A percentile compares a stretch with the other conserved stretches of the same genome.
Conservation (phyloP, 139 green algal species). For the Asterochloris sp. region DNA sequence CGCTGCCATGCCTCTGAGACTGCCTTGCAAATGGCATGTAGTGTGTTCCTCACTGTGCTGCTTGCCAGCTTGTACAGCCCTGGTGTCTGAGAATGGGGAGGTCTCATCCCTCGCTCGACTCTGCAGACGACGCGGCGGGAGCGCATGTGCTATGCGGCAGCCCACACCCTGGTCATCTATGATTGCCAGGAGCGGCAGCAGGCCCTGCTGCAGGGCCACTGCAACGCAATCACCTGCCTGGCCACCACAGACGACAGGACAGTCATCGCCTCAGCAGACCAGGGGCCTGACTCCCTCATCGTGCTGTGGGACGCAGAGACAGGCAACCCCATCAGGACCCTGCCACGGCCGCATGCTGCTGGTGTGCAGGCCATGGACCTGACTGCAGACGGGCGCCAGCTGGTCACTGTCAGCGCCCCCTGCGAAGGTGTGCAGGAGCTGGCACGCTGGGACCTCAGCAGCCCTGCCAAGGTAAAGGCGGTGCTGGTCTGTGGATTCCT, state of each 20-base stretch:
- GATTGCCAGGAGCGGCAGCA: slow-evolving; percentile 42
- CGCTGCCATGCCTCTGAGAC: too few species aligned
- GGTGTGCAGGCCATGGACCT: slow-evolving; percentile 61
- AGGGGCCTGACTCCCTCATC: slow-evolving; percentile 55
- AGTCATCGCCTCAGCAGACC: slow-evolving; percentile 63
- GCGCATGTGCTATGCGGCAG: slow-evolving; percentile 52
- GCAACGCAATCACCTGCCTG: slow-evolving; percentile 61
- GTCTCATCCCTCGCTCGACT: too few species aligned
- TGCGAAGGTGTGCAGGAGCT: slow-evolving; percentile 42
- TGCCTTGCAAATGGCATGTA: too few species aligned
- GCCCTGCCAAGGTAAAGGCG: slow-evolving; percentile 11
- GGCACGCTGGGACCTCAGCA: slow-evolving; percentile 47
- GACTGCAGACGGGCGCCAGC: slow-evolving; percentile 42
- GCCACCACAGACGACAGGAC: slow-evolving; percentile 41
- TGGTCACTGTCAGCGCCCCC: slow-evolving; percentile 49
- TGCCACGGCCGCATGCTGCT: slow-evolving; percentile 42
- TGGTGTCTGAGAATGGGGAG: too few species aligned
- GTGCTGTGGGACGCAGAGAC: slow-evolving; percentile 64
- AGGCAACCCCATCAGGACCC: slow-evolving; percentile 37
- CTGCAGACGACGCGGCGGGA: slow-evolving; percentile 36
- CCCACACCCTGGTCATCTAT: slow-evolving; percentile 64
- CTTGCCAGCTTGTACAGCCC: too few species aligned
- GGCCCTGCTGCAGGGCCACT: slow-evolving; percentile 62
- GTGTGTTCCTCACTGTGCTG: too few species aligned
- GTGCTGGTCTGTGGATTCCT: too few species aligned